A percentile compares a stretch with the other conserved stretches of the same genome.
Evolutionary conservation across 805 yeast species (phyloP).

Genomic region (Yamadazyma endophytica): DNA sequence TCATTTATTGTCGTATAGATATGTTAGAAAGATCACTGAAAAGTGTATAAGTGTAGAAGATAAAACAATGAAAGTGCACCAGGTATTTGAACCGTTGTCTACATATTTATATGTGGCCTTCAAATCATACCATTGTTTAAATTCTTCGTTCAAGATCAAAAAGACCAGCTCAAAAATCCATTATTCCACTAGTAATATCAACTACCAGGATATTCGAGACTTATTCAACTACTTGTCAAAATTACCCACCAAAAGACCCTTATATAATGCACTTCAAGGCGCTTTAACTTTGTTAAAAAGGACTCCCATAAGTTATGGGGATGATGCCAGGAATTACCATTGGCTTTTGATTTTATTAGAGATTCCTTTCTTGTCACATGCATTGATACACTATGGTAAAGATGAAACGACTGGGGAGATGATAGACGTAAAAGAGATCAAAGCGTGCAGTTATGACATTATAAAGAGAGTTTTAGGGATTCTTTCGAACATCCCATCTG

Average conservation of each 20-base stretch:
- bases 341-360: constrained; percentile 69
- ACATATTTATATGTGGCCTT: constrained; percentile 44
- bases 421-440: constrained; percentile 49
- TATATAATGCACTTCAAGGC: constrained; percentile 50
- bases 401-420: constrained; percentile 13
- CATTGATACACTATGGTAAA: constrained; percentile 33
- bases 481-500: constrained; percentile 46
- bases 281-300: constrained; percentile 50
- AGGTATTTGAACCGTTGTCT: constrained; percentile 48
- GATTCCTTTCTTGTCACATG: constrained; percentile 56
- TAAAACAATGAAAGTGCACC: constrained; percentile 16
- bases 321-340: constrained; percentile 40
- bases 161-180: constrained; percentile 23
- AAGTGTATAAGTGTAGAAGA: constrained; percentile 21
- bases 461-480: constrained; percentile 67
- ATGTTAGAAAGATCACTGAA: constrained; percentile 30
- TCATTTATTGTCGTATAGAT: constrained; percentile 24
- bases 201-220: constrained; percentile 43
- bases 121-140: constrained; percentile 43
- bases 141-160: constrained; percentile 49
- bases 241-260: constrained; percentile 61
- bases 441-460: constrained; percentile 60
- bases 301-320: constrained; percentile 32
- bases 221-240: constrained; percentile 43
- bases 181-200: constrained; percentile 46